These are phyloP conservation scores for Aspergillus sp. DNA, from an alignment of 2,329 filamentous ascomycete genomes.

Conservation along the genomic window DNA sequence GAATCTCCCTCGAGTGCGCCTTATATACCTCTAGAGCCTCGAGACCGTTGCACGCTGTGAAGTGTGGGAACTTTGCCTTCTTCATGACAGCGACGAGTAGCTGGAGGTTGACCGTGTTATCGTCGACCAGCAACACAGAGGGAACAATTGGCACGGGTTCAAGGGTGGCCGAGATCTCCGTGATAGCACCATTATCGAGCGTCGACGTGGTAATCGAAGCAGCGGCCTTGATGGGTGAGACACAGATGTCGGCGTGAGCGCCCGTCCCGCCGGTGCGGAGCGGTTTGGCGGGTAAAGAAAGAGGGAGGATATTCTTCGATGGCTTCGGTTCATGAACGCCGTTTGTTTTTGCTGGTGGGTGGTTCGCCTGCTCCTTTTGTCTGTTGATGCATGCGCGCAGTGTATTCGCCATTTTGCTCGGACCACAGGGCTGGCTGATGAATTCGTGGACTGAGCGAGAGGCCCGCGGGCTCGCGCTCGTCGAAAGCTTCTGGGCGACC, in stretches of 20 bases:
- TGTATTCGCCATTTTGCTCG: constrained; percentile 8
- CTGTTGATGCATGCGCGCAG: neutral
- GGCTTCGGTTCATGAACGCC: neutral
- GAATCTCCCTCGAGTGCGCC: constrained; percentile 3
- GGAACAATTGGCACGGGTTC: constrained; percentile 4
- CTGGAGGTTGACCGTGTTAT: constrained; percentile 17
- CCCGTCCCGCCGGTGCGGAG: neutral
- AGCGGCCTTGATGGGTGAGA: neutral
- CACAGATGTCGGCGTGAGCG: neutral
- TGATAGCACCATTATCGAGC: neutral
- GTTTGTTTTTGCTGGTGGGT: neutral
- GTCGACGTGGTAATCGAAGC: constrained; percentile 2
- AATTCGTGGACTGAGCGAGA: constrained; percentile 2
- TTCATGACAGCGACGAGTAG: constrained; percentile 17
- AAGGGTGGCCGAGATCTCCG: neutral
- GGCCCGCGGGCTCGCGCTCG: neutral
- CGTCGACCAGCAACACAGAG: constrained; percentile 12
- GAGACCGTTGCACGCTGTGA: constrained; percentile 8
- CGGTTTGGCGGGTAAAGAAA: neutral
- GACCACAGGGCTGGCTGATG: constrained; percentile 15
- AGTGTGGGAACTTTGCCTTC: constrained; percentile 5
- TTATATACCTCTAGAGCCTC: constrained; percentile 11
- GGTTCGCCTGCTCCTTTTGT: neutral
- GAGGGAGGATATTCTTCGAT: neutral
- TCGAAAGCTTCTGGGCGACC: constrained; percentile 6